phyloP scores from a whole-genome alignment of 129 eudicot genomes.

The Flaveria ramosissima region DNA sequence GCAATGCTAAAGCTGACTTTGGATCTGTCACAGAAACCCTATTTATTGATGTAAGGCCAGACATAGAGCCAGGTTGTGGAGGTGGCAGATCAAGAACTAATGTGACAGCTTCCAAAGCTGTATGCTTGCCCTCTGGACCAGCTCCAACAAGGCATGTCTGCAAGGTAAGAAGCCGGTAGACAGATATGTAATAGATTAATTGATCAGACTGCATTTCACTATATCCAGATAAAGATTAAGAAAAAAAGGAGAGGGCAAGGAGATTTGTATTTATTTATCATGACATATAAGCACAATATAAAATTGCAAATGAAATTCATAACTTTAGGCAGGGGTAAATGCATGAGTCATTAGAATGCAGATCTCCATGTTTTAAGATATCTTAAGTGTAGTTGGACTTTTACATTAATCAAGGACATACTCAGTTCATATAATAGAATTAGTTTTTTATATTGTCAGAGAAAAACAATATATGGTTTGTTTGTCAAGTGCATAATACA shows the following conservation, averaged over 20 bases:
- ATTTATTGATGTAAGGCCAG: constrained; percentile 79
- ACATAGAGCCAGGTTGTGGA: constrained; percentile 89
- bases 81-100: constrained; percentile 97
- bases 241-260: neutral
- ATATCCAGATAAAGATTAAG: neutral
- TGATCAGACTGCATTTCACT: neutral
- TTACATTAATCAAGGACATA: neutral
- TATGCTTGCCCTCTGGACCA: constrained; percentile 97
- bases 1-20: constrained; percentile 89
- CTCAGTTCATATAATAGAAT: neutral
- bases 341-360: neutral
- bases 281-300: neutral
- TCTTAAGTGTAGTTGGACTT: neutral
- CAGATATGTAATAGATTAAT: neutral
- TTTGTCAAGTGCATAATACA: too few relatives aligned
- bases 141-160: constrained; percentile 98
- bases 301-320: neutral
- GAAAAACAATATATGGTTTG: too few relatives aligned
- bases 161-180: neutral
- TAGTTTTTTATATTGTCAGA: too few relatives aligned
- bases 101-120: constrained; percentile 95
- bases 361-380: neutral
- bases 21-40: constrained; percentile 93
- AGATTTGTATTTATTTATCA: neutral
- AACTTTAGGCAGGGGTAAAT: neutral